A percentile compares a stretch with the other conserved stretches of the same genome.
Conservation (phyloP, 495 filamentous ascomycete genomes). For the Aspergillus nidulans region DNA sequence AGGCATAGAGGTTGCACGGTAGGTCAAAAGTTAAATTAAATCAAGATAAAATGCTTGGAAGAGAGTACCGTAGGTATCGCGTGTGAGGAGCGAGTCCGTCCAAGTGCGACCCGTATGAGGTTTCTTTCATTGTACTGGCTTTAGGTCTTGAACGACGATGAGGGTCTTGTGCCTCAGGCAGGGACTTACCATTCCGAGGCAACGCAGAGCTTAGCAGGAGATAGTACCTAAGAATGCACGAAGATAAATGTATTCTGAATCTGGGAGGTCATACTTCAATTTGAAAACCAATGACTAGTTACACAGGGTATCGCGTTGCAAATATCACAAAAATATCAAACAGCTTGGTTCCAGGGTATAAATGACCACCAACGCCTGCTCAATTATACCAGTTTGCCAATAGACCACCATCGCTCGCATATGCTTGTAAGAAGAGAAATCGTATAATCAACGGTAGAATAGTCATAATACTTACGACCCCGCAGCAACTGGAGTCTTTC, state of each 20-base stretch:
- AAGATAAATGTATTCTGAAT: not conserved
- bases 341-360: not conserved
- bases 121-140: not conserved
- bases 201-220: not conserved
- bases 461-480: slow-evolving; percentile 10
- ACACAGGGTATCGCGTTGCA: slow-evolving; percentile 8
- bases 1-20: slow-evolving; percentile 13
- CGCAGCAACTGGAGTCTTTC: slow-evolving; percentile 21
- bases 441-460: not conserved
- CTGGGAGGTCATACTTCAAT: not conserved
- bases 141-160: slow-evolving; percentile 6
- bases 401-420: slow-evolving; percentile 8
- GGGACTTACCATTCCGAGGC: slow-evolving; percentile 1
- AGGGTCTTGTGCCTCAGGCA: slow-evolving; percentile 15
- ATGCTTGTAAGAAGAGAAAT: not conserved
- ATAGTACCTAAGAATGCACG: too few species aligned
- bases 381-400: slow-evolving; percentile 2
- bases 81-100: not conserved
- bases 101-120: not conserved
- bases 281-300: not conserved
- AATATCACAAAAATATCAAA: not conserved
- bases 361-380: slow-evolving; percentile 7
- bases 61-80: not conserved
- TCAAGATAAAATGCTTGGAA: not conserved
- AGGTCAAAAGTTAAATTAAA: not conserved